Base-by-base conservation (phyloP, 192 early-diverging fungal genomes). In the Gaertneriomyces sp. region DNA sequence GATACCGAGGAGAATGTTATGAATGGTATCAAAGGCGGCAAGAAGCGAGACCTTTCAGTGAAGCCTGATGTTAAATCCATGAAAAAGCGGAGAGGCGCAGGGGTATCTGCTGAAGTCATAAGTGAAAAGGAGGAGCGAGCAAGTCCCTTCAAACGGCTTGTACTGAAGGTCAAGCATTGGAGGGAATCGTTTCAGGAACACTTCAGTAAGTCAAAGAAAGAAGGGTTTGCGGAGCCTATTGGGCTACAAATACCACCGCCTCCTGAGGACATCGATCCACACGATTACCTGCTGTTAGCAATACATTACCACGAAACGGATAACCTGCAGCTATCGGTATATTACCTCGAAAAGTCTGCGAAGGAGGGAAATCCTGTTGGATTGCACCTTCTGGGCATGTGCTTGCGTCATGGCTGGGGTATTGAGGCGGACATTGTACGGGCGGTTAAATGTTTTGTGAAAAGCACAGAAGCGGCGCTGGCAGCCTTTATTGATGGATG, bases 261-360 rank as follows among this genome's bases (percentile, higher is more conserved):
- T 39, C 66, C 66, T 16, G 16, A 56, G 7, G 12, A 62, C 59
- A 5, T 69, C 10, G 60, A 69, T 39, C 20, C 62, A 43, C 16
- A 11, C 14, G 68, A 69, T 52, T n/a, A 66, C 40, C 57, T 66
- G 11, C 14, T 17, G 20, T 53, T 69, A 12, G 68, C 68, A 9
- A 69, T 69, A 45, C 43, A 69, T 43, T 69, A 69, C 40, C 68
- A 69, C 42, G 68, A 69, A 55, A 10, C 25, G 11, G 61, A 69
- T 25, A 19, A 41, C 14, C 68, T 69, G 20, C 20, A 43, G 9
- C 2, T 64, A 16, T 69, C 64, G 11, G 45, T 57, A 33, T 56
- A 55, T 61, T 55, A 69, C 61, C 42, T 69, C 8, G 50, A 64
- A 43, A 61, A n/a, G 9, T 53, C 60, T 0, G 45, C 62, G 11